These are phyloP conservation scores for Helenozyma rhizophorensis DNA, from an alignment of 805 yeast species.

Conservation along the genomic window DNA sequence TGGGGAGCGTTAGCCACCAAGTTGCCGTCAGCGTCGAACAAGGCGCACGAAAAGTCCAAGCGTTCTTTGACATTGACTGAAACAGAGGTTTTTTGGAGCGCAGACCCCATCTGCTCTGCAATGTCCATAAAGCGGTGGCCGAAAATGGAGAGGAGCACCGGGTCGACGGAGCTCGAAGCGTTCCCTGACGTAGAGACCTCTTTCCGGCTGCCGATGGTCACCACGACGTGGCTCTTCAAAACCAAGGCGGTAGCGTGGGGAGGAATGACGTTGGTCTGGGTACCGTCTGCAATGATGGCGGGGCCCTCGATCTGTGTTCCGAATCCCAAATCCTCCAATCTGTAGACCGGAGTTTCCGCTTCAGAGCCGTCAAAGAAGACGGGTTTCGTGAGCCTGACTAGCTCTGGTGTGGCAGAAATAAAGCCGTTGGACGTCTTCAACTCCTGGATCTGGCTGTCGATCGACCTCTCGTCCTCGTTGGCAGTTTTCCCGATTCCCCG, in stretches of 20 bases:
- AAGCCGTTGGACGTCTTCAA: constrained; percentile 2
- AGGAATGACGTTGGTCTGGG: constrained; percentile 16
- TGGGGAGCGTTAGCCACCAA: constrained; percentile 46
- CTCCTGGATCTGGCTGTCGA: constrained; percentile 11
- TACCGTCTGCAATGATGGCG: constrained; percentile 17
- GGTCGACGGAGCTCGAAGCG: constrained; percentile 6
- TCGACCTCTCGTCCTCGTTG: constrained; percentile 6
- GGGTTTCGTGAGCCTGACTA: constrained; percentile 6
- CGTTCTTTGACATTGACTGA: constrained; percentile 44
- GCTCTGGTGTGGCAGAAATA: background rate
- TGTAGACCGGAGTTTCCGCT: constrained; percentile 11
- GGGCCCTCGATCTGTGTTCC: constrained; percentile 14
- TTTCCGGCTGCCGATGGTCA: constrained; percentile 5
- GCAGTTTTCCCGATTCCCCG: constrained; percentile 13
- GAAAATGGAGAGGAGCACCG: constrained; percentile 17
- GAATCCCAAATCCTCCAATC: constrained; percentile 9
- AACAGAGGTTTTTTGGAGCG: constrained; percentile 42
- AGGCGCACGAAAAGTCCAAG: constrained; percentile 43
- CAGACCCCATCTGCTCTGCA: constrained; percentile 40
- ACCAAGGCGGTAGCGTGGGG: constrained; percentile 13
- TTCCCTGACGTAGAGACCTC: background rate
- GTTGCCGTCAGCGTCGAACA: constrained; percentile 39
- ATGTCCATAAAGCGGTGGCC: constrained; percentile 21
- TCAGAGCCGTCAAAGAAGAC: constrained; percentile 9
- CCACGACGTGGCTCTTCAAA: constrained; percentile 14